Evolutionary conservation across 805 yeast genomes (phyloP).

Genomic region (Candida pseudofarinosa): DNA sequence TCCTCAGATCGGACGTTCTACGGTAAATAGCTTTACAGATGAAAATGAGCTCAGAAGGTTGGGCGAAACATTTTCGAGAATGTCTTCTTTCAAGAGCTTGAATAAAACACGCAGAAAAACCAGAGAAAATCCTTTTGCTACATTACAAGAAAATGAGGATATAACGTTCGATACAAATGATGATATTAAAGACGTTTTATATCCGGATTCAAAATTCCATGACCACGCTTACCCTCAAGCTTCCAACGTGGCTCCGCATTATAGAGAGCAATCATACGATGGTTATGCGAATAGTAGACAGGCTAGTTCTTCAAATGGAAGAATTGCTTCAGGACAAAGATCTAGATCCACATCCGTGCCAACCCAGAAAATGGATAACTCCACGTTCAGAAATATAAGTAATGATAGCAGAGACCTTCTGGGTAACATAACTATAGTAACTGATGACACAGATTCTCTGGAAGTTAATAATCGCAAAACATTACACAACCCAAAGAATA

Average conservation of each 20-base stretch:
- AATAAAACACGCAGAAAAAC: conserved; percentile 9
- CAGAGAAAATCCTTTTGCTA: neutral
- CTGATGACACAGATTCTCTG: neutral
- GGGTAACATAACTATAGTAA: neutral
- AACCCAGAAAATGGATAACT: neutral
- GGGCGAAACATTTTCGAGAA: conserved; percentile 34
- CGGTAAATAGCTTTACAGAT: conserved; percentile 9
- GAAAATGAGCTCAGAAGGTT: conserved; percentile 31
- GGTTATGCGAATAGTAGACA: conserved; percentile 16
- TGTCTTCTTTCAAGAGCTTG: conserved; percentile 27
- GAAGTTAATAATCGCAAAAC: neutral
- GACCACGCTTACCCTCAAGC: conserved; percentile 5
- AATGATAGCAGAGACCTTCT: neutral
- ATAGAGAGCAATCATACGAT: conserved; percentile 25
- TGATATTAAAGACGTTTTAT: conserved; percentile 19
- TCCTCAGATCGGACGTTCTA: neutral
- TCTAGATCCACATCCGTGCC: neutral
- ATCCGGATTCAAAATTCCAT: conserved; percentile 9
- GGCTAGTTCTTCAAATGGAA: neutral
- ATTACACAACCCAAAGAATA: conserved; percentile 5
- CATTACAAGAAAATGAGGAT: neutral
- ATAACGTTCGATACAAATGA: conserved; percentile 8
- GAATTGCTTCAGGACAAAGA: neutral
- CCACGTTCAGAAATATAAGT: neutral
- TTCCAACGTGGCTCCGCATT: conserved; percentile 9